Evolutionary conservation across 352 stramenopile species (phyloP).

Genomic region (Pythium phragmitis): DNA sequence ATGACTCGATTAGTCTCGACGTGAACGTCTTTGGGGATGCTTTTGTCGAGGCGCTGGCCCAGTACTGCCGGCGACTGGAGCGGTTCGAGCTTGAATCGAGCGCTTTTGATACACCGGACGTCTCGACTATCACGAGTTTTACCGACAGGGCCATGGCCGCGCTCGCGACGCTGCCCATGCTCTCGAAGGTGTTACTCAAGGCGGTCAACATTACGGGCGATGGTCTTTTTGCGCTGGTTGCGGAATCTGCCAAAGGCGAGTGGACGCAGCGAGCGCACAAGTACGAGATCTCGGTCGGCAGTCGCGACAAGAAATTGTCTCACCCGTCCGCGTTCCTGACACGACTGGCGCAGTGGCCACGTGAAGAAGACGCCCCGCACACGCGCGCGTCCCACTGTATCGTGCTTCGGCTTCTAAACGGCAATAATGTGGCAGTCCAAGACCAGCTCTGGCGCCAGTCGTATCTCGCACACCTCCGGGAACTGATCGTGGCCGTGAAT

Average conservation of each 20-base stretch:
- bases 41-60: neutral
- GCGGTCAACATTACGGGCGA: neutral
- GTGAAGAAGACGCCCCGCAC: too few relatives aligned
- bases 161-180: slow-evolving; percentile 2
- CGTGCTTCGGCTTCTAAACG: neutral
- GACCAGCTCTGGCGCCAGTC: neutral
- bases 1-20: neutral
- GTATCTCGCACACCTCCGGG: neutral
- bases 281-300: neutral
- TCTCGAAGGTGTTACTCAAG: neutral
- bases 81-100: neutral
- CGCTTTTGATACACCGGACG: neutral
- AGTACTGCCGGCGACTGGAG: slow-evolving; percentile 7
- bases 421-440: neutral
- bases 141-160: slow-evolving; percentile 3
- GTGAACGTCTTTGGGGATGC: slow-evolving; percentile 2
- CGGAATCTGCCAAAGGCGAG: neutral
- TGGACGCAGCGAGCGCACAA: neutral
- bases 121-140: neutral
- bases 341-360: too few relatives aligned
- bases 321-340: neutral
- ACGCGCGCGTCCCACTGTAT: too few relatives aligned
- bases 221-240: neutral
- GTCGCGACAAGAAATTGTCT: neutral
- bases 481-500: neutral